These are phyloP conservation scores for Brettanomyces sp. DNA, from an alignment of 805 yeast species.

Conservation along the genomic window DNA sequence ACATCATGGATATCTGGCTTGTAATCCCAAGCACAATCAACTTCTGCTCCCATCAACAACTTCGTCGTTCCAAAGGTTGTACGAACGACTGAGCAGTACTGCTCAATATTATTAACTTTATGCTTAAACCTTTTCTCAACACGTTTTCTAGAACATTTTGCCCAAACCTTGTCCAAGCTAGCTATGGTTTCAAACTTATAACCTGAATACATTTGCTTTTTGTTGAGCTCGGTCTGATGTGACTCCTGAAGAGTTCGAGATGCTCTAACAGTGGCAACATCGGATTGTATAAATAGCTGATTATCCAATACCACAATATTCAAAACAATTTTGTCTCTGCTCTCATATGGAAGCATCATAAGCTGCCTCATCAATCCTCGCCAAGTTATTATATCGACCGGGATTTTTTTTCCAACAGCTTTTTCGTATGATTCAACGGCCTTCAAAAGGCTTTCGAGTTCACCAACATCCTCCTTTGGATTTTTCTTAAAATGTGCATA, in stretches of 20 bases:
- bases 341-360: slow-evolving; percentile 55
- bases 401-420: slow-evolving; percentile 32
- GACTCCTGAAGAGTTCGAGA: slow-evolving; percentile 19
- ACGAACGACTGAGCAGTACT: slow-evolving; percentile 70
- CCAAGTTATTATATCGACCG: slow-evolving; percentile 68
- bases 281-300: slow-evolving; percentile 52
- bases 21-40: slow-evolving; percentile 84
- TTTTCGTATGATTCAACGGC: slow-evolving; percentile 52
- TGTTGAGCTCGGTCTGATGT: slow-evolving; percentile 23
- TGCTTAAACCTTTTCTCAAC: slow-evolving; percentile 59
- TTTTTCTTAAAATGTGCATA: slow-evolving; percentile 45
- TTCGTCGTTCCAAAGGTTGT: slow-evolving; percentile 74
- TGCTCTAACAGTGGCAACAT: slow-evolving; percentile 23
- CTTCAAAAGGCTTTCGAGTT: slow-evolving; percentile 45
- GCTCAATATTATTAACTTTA: slow-evolving; percentile 62
- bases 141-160: slow-evolving; percentile 49
- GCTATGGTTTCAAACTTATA: slow-evolving; percentile 80
- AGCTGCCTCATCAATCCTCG: slow-evolving; percentile 76
- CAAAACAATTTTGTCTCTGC: slow-evolving; percentile 47
- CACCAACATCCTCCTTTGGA: slow-evolving; percentile 47
- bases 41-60: slow-evolving; percentile 77
- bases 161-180: slow-evolving; percentile 71
- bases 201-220: slow-evolving; percentile 50
- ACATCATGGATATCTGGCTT: slow-evolving; percentile 33
- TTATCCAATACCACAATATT: slow-evolving; percentile 68